phyloP scores from a whole-genome alignment of 345 rosid species.

The Dipteronia dyeriana region DNA sequence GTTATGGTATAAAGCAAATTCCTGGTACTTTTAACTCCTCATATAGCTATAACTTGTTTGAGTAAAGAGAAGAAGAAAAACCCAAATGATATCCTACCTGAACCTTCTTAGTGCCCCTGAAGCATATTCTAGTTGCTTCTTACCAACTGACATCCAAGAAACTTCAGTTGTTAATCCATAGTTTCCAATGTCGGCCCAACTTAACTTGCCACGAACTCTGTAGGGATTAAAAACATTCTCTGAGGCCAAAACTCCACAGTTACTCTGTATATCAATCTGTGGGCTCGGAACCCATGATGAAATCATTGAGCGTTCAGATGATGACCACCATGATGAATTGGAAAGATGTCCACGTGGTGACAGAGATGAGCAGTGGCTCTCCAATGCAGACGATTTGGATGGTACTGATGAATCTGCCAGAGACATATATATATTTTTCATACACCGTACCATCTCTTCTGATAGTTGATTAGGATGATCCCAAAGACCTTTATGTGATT shows the following conservation, averaged over 20 bases:
- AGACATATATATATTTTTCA: constrained; percentile 86
- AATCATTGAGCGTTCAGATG: constrained; percentile 71
- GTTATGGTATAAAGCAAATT: neutral
- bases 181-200: constrained; percentile 80
- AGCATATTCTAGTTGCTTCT: constrained; percentile 91
- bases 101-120: constrained; percentile 84
- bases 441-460: constrained; percentile 89
- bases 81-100: constrained; percentile 48
- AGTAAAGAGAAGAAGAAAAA: neutral
- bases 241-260: constrained; percentile 49
- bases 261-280: constrained; percentile 56
- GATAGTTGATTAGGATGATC: constrained; percentile 79
- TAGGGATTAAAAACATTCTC: constrained; percentile 81
- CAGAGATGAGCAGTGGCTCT: constrained; percentile 60
- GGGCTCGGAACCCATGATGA: constrained; percentile 81
- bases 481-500: constrained; percentile 58
- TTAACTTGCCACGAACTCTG: constrained; percentile 76
- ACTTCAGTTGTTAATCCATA: constrained; percentile 74
- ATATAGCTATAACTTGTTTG: neutral
- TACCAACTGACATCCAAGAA: constrained; percentile 97
- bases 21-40: neutral
- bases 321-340: constrained; percentile 79
- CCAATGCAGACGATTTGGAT: constrained; percentile 49
- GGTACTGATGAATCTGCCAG: constrained; percentile 74
- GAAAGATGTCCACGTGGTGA: constrained; percentile 89